These are phyloP conservation scores for Trichoderma atrobrunneum DNA, from an alignment of 2,329 filamentous ascomycete species.

Conservation along the genomic window DNA sequence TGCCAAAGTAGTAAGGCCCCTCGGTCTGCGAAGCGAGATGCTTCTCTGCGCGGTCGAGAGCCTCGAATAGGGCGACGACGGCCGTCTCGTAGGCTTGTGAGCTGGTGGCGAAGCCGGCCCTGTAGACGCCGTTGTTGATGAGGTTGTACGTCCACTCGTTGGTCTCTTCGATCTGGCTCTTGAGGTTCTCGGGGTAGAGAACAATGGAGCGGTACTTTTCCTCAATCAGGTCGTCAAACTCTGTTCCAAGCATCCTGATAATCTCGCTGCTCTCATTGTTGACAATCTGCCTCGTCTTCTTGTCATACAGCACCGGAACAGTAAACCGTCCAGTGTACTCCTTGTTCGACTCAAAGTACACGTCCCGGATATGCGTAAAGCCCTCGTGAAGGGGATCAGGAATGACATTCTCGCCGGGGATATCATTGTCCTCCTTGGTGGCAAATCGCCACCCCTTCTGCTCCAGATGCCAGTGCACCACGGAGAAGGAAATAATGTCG, in stretches of 20 bases:
- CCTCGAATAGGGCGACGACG: constrained; percentile 67
- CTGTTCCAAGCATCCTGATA: constrained; percentile 81
- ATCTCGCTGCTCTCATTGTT: constrained; percentile 94
- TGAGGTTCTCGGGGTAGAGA: constrained; percentile 66
- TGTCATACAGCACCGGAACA: constrained; percentile 83
- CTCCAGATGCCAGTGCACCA: constrained; percentile 89
- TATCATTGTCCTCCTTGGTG: constrained; percentile 55
- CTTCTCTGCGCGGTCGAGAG: constrained; percentile 72
- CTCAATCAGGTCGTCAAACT: constrained; percentile 71
- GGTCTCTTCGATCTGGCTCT: constrained; percentile 67
- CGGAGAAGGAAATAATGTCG: constrained; percentile 72
- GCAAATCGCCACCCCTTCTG: constrained; percentile 78
- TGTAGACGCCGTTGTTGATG: constrained; percentile 72
- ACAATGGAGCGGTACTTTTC: constrained; percentile 59
- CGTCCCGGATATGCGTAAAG: constrained; percentile 67
- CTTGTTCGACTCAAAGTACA: constrained; percentile 74
- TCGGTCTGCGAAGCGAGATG: constrained; percentile 53
- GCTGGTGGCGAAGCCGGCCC: constrained; percentile 83
- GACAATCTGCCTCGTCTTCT: constrained; percentile 71
- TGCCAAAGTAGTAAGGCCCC: constrained; percentile 73
- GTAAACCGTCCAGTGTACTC: constrained; percentile 79
- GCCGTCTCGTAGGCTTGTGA: constrained; percentile 73
- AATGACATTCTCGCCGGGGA: constrained; percentile 59
- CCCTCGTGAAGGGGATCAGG: constrained; percentile 67
- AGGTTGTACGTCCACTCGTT: constrained; percentile 78